Percentiles rank a stretch among this genome's conserved stretches.
Conservation (phyloP, 768 basidiomycete species). For the Tulasnella calospora region DNA sequence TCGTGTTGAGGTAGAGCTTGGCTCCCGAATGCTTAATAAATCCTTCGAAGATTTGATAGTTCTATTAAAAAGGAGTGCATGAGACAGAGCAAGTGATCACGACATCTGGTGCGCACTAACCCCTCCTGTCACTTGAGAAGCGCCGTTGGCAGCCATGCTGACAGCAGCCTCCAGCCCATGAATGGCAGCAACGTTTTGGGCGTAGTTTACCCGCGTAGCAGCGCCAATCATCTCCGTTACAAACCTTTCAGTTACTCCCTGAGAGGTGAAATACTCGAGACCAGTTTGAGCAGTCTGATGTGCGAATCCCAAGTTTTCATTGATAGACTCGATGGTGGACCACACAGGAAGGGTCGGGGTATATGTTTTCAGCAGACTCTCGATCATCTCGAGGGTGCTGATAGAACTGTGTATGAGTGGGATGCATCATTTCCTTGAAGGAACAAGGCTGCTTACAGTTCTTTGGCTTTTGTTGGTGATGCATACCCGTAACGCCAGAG, state of each 20-base stretch:
- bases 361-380: conserved; percentile 55
- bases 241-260: conserved; percentile 56
- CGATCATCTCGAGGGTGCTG: conserved; percentile 41
- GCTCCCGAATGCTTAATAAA: conserved; percentile 71
- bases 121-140: conserved; percentile 64
- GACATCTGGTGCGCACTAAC: not conserved
- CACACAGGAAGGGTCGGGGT: conserved; percentile 52
- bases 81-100: not conserved
- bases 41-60: conserved; percentile 58
- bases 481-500: conserved; percentile 72
- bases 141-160: conserved; percentile 67
- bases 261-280: conserved; percentile 50
- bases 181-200: conserved; percentile 65
- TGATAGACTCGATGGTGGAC: conserved; percentile 56
- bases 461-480: conserved; percentile 54
- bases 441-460: conserved; percentile 26
- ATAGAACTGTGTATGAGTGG: not conserved
- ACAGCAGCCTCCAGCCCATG: conserved; percentile 71
- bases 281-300: conserved; percentile 48
- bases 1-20: conserved; percentile 61
- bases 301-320: conserved; percentile 37
- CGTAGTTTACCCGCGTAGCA: conserved; percentile 79
- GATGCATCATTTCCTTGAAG: not conserved
- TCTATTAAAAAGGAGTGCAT: not conserved
- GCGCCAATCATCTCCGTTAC: conserved; percentile 71